Percentiles rank a stretch among this genome's conserved stretches.
Conservation (phyloP, 1,284 basidiomycete species). For the Trametes hirsuta region DNA sequence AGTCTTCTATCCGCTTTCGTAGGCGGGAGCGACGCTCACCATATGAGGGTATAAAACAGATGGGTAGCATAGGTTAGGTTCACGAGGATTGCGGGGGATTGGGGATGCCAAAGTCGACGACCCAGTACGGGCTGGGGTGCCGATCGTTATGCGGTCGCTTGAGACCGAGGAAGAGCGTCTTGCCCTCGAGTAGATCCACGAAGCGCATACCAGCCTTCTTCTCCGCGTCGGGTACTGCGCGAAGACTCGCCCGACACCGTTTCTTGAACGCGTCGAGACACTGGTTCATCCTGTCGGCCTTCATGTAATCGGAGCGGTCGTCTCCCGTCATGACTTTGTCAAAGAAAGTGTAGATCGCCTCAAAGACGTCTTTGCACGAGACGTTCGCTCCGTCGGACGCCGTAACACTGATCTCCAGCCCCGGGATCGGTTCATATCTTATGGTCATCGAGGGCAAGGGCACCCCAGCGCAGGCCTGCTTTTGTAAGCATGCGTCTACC, state of each 20-base stretch:
- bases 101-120: conserved; percentile 17
- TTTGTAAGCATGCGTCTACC: conserved; percentile 35
- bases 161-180: conserved; percentile 46
- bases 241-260: conserved; percentile 43
- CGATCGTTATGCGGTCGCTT: conserved; percentile 31
- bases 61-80: conserved; percentile 11
- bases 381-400: conserved; percentile 44
- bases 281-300: conserved; percentile 32
- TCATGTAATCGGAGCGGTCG: conserved; percentile 38
- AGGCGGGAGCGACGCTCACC: conserved; percentile 6
- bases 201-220: conserved; percentile 47
- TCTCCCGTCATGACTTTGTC: conserved; percentile 46
- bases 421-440: conserved; percentile 32
- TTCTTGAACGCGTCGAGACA: conserved; percentile 45
- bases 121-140: conserved; percentile 11
- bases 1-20: not conserved
- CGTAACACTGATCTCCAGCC: conserved; percentile 50
- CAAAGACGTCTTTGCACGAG: conserved; percentile 54
- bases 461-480: conserved; percentile 36
- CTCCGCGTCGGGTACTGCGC: conserved; percentile 27
- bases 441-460: conserved; percentile 42
- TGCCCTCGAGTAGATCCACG: conserved; percentile 52
- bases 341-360: conserved; percentile 53
- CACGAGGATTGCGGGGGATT: not conserved
- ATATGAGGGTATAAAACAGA: conserved; percentile 18